These are phyloP conservation scores for Paecilomyces fulvus DNA, from an alignment of 2,329 filamentous ascomycete genomes.

Conservation along the genomic window DNA sequence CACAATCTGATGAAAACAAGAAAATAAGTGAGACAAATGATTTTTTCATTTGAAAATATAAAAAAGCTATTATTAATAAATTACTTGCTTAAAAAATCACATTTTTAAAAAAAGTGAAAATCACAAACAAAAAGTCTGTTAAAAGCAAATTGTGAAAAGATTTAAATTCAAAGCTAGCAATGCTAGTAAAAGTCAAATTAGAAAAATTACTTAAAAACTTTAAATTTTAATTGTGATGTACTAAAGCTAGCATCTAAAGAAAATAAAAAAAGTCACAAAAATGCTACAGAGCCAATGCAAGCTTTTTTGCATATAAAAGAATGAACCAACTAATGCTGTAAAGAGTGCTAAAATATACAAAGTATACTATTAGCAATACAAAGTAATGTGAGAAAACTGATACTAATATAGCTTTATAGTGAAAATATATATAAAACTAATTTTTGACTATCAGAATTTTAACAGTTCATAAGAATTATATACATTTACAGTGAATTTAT, in stretches of 20 bases:
- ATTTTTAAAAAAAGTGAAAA: background rate
- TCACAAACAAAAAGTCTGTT: background rate
- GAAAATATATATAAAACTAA: too few species aligned
- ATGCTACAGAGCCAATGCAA: too few species aligned
- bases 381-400: too few species aligned
- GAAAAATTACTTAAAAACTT: background rate
- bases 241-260: background rate
- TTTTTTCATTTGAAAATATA: background rate
- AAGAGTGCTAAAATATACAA: too few species aligned
- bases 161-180: background rate
- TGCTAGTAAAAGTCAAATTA: background rate
- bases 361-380: too few species aligned
- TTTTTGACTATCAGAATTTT: too few species aligned
- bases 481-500: too few species aligned
- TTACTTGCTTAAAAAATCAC: background rate
- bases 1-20: background rate
- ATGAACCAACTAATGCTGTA: too few species aligned
- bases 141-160: background rate
- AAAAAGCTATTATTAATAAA: background rate
- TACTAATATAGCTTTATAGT: too few species aligned
- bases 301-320: too few species aligned
- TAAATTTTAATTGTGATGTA: background rate
- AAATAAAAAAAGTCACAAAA: background rate
- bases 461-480: too few species aligned
- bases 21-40: background rate